phyloP scores from a whole-genome alignment of 495 filamentous ascomycete species.

The Chlorociboria aeruginascens region DNA sequence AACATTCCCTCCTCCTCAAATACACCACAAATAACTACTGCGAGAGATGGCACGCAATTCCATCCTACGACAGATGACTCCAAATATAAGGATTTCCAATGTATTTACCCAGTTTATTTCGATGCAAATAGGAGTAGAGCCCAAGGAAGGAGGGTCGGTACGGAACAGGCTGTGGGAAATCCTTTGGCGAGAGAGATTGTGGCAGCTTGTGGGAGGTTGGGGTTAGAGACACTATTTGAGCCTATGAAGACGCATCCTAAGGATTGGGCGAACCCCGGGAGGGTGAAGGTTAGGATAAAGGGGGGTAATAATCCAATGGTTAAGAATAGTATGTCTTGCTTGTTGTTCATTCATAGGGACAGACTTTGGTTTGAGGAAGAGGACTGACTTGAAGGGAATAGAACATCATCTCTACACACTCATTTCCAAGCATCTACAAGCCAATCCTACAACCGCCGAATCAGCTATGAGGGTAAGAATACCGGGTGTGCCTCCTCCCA shows the following conservation, averaged over 20 bases:
- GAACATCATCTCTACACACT: conserved; percentile 79
- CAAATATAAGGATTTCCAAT: conserved; percentile 67
- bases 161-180: conserved; percentile 62
- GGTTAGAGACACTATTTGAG: conserved; percentile 71
- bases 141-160: conserved; percentile 66
- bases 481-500: conserved; percentile 25
- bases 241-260: conserved; percentile 87
- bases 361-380: neutral
- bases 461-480: conserved; percentile 24
- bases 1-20: conserved; percentile 25
- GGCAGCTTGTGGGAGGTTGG: conserved; percentile 62
- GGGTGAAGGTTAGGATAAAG: conserved; percentile 70
- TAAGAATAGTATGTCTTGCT: conserved; percentile 58
- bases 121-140: conserved; percentile 62
- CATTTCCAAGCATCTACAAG: conserved; percentile 58
- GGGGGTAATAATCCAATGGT: conserved; percentile 40
- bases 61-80: conserved; percentile 32
- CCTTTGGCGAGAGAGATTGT: conserved; percentile 85
- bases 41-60: conserved; percentile 23
- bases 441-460: conserved; percentile 64
- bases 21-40: neutral
- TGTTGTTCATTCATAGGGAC: neutral
- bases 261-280: conserved; percentile 94
- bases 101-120: conserved; percentile 93
- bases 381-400: conserved; percentile 13